Evolutionary conservation across 139 green algal genomes (phyloP), one percentile per base, ranked within the genome.

Genomic region (Tetradesmus obliquus): DNA sequence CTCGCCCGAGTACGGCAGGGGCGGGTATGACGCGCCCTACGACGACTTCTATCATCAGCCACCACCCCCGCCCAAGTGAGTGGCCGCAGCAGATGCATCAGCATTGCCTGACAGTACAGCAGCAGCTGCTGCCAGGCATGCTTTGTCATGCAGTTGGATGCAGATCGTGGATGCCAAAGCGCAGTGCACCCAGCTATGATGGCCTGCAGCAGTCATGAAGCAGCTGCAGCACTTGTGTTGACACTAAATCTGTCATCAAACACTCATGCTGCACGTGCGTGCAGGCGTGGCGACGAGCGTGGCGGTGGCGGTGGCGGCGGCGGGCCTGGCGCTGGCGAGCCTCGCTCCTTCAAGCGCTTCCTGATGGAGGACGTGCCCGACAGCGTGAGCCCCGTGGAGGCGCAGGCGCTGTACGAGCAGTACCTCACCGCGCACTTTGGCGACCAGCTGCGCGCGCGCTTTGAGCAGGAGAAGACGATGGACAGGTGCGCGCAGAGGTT

Each of bases 341-440:
- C 91, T 0, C 62, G 93, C 85, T 88, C 90, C 1, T 97, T 95
- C 92, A 94, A 94, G 81, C 85, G 94, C 62, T 97, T 97, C 84
- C 90, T 96, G 87, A 3, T 83, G 51, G 32, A 76, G 20, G 19
- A 60, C n/a, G 88, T 84, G 90, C 88, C 91, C 15, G 93, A 97
- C 57, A 87, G 95, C 17, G 80, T 97, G 6, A 93, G 79, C 6
- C 95, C 96, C 1, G 93, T 95, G 66, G 91, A 94, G 24, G 96
- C 96, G 19, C 92, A 95, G 83, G 60, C 82, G 60, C 80, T 92
- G 80, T 98, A 97, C 86, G 74, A 96, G 24, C 45, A 88, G 20
- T 97, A 98, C 93, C 90, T 97, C 62, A 91, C 91, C 6, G 62
- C 79, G 45, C 97, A 93, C 92, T 97, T 93, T 91, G 96, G 96